Evolutionary conservation across 2,329 filamentous ascomycete species (phyloP).

Genomic region (Polychaeton citri): DNA sequence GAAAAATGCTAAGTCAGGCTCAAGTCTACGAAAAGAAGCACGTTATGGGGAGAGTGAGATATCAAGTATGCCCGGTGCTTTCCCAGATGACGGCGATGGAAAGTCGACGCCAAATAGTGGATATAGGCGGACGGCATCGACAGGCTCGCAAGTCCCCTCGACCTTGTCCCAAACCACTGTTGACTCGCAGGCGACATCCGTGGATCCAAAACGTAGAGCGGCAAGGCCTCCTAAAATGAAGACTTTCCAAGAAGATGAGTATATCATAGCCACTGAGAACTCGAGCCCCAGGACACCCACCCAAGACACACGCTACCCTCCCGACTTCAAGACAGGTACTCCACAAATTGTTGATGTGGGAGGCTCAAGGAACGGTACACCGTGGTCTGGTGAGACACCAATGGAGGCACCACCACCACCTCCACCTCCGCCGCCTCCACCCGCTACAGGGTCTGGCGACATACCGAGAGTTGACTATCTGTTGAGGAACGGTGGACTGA

Average conservation of each 20-base stretch:
- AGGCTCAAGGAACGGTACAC: constrained; percentile 20
- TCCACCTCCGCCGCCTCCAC: constrained; percentile 64
- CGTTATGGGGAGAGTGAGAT: constrained; percentile 26
- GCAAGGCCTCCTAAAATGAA: constrained; percentile 19
- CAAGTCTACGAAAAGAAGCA: constrained; percentile 27
- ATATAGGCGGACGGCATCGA: constrained; percentile 18
- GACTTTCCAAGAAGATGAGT: constrained; percentile 23
- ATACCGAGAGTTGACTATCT: constrained; percentile 83
- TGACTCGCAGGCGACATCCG: constrained; percentile 34
- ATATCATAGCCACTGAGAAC: not conserved
- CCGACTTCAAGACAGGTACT: constrained; percentile 20
- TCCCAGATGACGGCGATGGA: constrained; percentile 21
- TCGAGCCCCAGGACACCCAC: constrained; percentile 34
- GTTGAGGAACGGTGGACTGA: constrained; percentile 72
- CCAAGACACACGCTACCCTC: constrained; percentile 24
- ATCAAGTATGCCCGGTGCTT: constrained; percentile 24
- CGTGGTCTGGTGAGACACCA: constrained; percentile 6
- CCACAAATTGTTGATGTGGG: constrained; percentile 27
- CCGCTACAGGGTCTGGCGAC: constrained; percentile 50
- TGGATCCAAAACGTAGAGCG: constrained; percentile 26
- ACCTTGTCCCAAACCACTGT: constrained; percentile 26
- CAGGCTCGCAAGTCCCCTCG: constrained; percentile 24
- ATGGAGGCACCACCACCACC: constrained; percentile 31
- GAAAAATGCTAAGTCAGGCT: constrained; percentile 26
- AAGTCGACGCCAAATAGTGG: constrained; percentile 25